These are phyloP conservation scores for Pyricularia sp. DNA, from an alignment of 2,329 filamentous ascomycete species.

Conservation along the genomic window DNA sequence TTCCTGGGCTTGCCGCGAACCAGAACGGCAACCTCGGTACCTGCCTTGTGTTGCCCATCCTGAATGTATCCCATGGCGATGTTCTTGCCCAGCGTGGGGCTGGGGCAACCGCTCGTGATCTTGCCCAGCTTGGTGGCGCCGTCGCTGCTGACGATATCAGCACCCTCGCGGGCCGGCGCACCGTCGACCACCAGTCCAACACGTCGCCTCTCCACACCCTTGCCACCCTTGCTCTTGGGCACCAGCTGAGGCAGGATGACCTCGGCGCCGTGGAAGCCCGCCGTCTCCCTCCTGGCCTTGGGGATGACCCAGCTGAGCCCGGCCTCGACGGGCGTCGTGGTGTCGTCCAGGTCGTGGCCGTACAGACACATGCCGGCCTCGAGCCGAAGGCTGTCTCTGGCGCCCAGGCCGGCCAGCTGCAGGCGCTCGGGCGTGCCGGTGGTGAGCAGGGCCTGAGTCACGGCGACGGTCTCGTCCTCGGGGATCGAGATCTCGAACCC, in stretches of 20 bases:
- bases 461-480: conserved; percentile 45
- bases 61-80: conserved; percentile 92
- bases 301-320: conserved; percentile 67
- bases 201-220: conserved; percentile 56
- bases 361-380: conserved; percentile 99
- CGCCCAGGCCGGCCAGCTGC: conserved; percentile 75
- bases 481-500: conserved; percentile 92
- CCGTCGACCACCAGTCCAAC: conserved; percentile 75
- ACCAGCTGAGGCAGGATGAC: conserved; percentile 66
- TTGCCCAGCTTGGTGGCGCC: conserved; percentile 54
- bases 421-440: conserved; percentile 48
- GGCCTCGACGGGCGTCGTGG: conserved; percentile 46
- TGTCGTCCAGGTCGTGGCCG: conserved; percentile 88
- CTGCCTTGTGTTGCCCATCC: conserved; percentile 69
- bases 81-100: conserved; percentile 74
- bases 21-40: conserved; percentile 66
- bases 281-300: conserved; percentile 55
- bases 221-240: conserved; percentile 57
- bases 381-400: conserved; percentile 80
- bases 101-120: conserved; percentile 83
- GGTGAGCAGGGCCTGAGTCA: conserved; percentile 58
- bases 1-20: conserved; percentile 65
- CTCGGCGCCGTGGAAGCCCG: conserved; percentile 76
- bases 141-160: conserved; percentile 47
- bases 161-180: conserved; percentile 80